Percentiles rank a stretch among this genome's conserved stretches.
Evolutionary conservation across 1,284 basidiomycete species (phyloP).

Genomic region (Marasmius tenuissimus): DNA sequence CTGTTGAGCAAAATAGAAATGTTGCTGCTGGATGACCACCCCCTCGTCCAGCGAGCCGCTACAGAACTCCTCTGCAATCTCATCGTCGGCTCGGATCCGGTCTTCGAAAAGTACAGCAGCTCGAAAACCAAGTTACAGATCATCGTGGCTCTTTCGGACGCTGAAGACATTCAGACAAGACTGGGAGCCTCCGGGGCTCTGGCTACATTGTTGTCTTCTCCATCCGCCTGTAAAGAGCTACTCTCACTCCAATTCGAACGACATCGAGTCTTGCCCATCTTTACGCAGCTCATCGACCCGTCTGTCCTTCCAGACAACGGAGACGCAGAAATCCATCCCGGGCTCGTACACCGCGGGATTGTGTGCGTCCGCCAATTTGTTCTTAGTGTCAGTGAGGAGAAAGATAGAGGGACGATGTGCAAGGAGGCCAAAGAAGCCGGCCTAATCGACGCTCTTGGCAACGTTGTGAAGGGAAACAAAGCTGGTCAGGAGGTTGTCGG

Average conservation of each 20-base stretch:
- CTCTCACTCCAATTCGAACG: constrained; percentile 63
- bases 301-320: constrained; percentile 34
- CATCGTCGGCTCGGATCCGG: constrained; percentile 70
- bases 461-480: constrained; percentile 42
- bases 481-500: constrained; percentile 33
- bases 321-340: constrained; percentile 43
- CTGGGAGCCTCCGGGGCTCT: constrained; percentile 85
- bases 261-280: constrained; percentile 57
- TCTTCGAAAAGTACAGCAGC: constrained; percentile 72
- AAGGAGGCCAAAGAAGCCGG: constrained; percentile 51
- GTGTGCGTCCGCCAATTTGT: constrained; percentile 71
- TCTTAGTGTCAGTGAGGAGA: constrained; percentile 39
- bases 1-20: constrained; percentile 74
- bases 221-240: constrained; percentile 59
- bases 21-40: constrained; percentile 83
- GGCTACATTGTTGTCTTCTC: constrained; percentile 72
- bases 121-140: constrained; percentile 74
- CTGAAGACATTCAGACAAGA: constrained; percentile 80
- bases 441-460: constrained; percentile 48
- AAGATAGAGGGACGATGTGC: constrained; percentile 38
- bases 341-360: constrained; percentile 74
- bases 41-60: constrained; percentile 81
- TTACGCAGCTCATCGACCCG: constrained; percentile 67
- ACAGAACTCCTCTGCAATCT: constrained; percentile 96
- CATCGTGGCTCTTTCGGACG: constrained; percentile 81